Base-by-base conservation (phyloP, 495 filamentous ascomycete genomes). In the Trichoderma gamsii region DNA sequence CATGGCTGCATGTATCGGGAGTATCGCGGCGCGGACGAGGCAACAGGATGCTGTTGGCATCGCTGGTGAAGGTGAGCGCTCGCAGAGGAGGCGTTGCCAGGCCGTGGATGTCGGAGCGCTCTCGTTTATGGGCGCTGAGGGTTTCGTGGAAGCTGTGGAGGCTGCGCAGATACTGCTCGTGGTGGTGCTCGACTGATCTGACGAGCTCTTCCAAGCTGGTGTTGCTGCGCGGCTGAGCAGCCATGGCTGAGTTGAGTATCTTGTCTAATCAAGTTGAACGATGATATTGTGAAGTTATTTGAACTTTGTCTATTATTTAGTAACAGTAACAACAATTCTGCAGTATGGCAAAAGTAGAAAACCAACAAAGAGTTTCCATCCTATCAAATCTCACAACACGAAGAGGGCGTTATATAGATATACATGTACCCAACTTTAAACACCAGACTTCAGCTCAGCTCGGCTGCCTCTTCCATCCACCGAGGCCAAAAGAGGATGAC, bases 141-240 rank as follows among this genome's bases (percentile, higher is more conserved):
- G 71, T 67, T 46, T 80, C 77, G 66, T 77, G 73, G 35, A 78
- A 69, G 27, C 71, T 68, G 3, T 71, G 69, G 13, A 80, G 72
- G 25, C 74, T 77, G 25, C 72, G 71, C 25, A 79, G 68, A 66
- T 80, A 80, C 32, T 76, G 71, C 41, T 77, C 74, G 46, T 77
- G 75, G 23, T 76, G 72, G 12, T 72, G 72, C 35, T 78, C 79
- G 59, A 77, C 73, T 68, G 69, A 72, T 63, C 70, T 73, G 63
- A 78, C 66, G 6, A 81, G 68, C 25, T 80, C 80, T 1, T 79
- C 77, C 3, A 65, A 16, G 63, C 63, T 65, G 56, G 16, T 11
- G 56, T 61, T 61, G 56, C 4, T 32, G 63, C 63, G 63, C 16
- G 12, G 35, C 35, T 65, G 63, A 16, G 16, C 35, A 27, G 63